Percentiles rank a stretch among this genome's conserved stretches.
Evolutionary conservation across 208 protist species (phyloP).

Genomic region (Eutreptiella sp.): DNA sequence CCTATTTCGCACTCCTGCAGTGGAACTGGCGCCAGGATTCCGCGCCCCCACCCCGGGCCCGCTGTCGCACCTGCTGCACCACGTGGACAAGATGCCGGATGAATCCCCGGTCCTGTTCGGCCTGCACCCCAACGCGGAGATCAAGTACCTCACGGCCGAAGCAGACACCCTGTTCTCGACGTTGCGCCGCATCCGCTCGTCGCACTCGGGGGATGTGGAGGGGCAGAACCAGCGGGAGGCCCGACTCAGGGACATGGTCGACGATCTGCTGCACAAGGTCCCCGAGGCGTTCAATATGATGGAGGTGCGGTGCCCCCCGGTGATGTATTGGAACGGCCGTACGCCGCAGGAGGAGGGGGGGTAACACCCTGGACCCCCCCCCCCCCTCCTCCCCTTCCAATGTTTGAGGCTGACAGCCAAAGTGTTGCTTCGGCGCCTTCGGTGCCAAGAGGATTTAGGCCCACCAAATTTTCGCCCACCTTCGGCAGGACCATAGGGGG

Average conservation of each 20-base stretch:
- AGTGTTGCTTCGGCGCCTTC: too few relatives aligned
- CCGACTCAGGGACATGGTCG: constrained; percentile 36
- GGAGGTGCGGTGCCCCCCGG: constrained; percentile 8
- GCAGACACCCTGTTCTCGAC: constrained; percentile 54
- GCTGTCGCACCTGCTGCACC: constrained; percentile 55
- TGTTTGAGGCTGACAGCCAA: too few relatives aligned
- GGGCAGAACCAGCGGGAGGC: constrained; percentile 27
- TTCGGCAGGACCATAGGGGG: too few relatives aligned
- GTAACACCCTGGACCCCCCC: too few relatives aligned
- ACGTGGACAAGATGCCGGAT: constrained; percentile 46
- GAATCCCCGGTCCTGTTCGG: constrained; percentile 70
- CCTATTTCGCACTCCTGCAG: too few relatives aligned
- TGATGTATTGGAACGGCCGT: too few relatives aligned
- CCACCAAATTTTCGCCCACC: too few relatives aligned
- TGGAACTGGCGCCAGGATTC: constrained; percentile 54
- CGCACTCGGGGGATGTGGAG: constrained; percentile 25
- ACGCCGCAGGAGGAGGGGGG: too few relatives aligned
- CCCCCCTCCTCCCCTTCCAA: too few relatives aligned
- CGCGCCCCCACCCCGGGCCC: constrained; percentile 5
- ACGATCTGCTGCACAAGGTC: constrained; percentile 51
- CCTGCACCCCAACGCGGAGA: constrained; percentile 78
- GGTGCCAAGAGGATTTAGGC: too few relatives aligned
- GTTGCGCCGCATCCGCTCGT: constrained; percentile 52
- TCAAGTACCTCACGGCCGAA: constrained; percentile 57
- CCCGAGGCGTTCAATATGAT: constrained; percentile 36